phyloP scores from a whole-genome alignment of 129 eudicot genomes.

The Helichrysum umbraculigerum region DNA sequence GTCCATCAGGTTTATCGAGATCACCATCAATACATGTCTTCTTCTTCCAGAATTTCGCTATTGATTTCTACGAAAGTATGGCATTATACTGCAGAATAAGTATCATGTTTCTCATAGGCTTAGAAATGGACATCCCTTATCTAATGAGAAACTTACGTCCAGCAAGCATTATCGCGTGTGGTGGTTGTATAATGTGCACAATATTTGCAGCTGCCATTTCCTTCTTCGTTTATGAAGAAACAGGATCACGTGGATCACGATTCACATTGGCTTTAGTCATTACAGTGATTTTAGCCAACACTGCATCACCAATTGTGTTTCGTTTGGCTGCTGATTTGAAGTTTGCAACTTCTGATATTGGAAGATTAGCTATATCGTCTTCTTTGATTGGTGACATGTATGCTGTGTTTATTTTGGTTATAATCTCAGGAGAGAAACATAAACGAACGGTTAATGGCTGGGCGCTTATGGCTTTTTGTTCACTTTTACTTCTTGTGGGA shows the following conservation, averaged over 20 bases:
- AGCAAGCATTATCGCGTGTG: constrained; percentile 53
- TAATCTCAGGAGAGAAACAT: constrained; percentile 43
- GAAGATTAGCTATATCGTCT: constrained; percentile 70
- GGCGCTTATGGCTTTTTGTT: constrained; percentile 39
- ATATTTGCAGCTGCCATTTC: constrained; percentile 69
- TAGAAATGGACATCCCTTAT: constrained; percentile 70
- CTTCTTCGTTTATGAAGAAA: constrained; percentile 50
- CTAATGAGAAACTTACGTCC: constrained; percentile 61
- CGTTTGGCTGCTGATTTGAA: constrained; percentile 78
- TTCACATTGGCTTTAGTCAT: constrained; percentile 53
- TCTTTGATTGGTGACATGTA: constrained; percentile 61
- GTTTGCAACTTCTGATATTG: constrained; percentile 73
- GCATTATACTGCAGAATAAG: constrained; percentile 65
- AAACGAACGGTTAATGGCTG: constrained; percentile 28
- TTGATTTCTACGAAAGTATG: constrained; percentile 78
- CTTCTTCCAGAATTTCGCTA: constrained; percentile 62
- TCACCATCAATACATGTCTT: constrained; percentile 43
- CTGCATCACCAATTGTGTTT: constrained; percentile 74
- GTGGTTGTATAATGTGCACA: constrained; percentile 58
- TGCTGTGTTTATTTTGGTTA: constrained; percentile 49
- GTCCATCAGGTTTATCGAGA: constrained; percentile 79
- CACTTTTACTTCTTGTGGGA: constrained; percentile 43
- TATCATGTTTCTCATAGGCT: constrained; percentile 87
- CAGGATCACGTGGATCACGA: constrained; percentile 44
- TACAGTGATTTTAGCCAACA: constrained; percentile 59